Conservation (phyloP, 495 filamentous ascomycete species). For the Poronia punctata region DNA sequence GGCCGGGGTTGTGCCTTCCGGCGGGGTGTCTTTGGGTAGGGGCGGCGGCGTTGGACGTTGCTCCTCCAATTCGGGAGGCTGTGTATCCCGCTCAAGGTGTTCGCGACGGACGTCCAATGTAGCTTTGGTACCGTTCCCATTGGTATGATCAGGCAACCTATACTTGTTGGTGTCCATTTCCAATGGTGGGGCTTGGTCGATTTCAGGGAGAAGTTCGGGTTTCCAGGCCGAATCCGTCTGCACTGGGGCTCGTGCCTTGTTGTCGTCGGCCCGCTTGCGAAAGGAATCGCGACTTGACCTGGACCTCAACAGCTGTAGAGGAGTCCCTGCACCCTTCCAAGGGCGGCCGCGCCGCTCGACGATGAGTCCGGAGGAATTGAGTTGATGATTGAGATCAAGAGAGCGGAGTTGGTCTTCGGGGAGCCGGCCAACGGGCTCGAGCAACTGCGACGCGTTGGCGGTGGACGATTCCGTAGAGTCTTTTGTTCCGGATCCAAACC, state of each 20-base stretch:
- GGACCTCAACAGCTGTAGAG: slow-evolving; percentile 32
- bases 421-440: slow-evolving; percentile 59
- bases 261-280: slow-evolving; percentile 15
- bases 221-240: slow-evolving; percentile 23
- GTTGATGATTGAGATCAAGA: slow-evolving; percentile 55
- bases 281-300: slow-evolving; percentile 27
- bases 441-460: slow-evolving; percentile 12
- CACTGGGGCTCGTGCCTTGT: slow-evolving; percentile 9
- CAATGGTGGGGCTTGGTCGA: slow-evolving; percentile 31
- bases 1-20: slow-evolving; percentile 22
- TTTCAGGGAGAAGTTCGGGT: slow-evolving; percentile 38
- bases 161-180: slow-evolving; percentile 60
- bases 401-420: slow-evolving; percentile 65
- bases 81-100: slow-evolving; percentile 41
- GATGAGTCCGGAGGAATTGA: slow-evolving; percentile 42
- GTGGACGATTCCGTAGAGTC: slow-evolving; percentile 31
- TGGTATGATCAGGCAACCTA: slow-evolving; percentile 53
- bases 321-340: slow-evolving; percentile 49
- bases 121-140: slow-evolving; percentile 54
- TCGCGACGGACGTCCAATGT: slow-evolving; percentile 43
- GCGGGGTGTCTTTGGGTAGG: slow-evolving; percentile 45
- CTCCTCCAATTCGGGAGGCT: slow-evolving; percentile 28
- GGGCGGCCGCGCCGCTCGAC: slow-evolving; percentile 56
- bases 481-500: slow-evolving; percentile 45
- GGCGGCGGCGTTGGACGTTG: slow-evolving; percentile 28